Evolutionary conservation across 225 moss, liverwort and hornwort genomes (phyloP).

Genomic region (Polytrichum formosum): DNA sequence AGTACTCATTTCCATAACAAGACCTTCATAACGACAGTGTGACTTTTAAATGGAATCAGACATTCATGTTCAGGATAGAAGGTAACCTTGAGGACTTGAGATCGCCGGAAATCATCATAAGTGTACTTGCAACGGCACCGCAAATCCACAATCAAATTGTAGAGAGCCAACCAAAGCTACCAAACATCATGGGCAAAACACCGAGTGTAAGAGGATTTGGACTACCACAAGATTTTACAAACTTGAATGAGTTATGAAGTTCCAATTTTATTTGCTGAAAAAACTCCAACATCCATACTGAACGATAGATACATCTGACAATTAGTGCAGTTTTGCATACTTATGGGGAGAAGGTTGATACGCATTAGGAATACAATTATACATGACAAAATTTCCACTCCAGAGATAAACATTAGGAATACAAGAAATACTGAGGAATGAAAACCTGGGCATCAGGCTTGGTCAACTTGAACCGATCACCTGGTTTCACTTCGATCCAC

Average conservation of each 20-base stretch:
- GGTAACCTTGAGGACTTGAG: slow-evolving; percentile 72
- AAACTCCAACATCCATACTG: no score
- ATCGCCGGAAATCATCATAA: slow-evolving; percentile 64
- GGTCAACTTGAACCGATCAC: slow-evolving; percentile 69
- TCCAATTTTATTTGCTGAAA: no score
- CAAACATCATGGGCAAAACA: slow-evolving; percentile 2
- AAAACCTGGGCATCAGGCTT: slow-evolving; percentile 84
- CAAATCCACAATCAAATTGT: slow-evolving; percentile 77
- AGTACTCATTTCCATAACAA: background rate
- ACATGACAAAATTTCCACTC: no score
- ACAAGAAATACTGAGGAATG: background rate
- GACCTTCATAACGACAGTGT: background rate
- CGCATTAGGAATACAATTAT: no score
- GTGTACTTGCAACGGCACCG: slow-evolving; percentile 83
- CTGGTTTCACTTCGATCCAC: slow-evolving; percentile 62
- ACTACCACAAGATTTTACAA: no score
- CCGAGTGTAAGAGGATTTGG: no score
- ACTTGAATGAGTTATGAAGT: no score
- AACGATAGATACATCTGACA: no score
- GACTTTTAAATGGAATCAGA: no score
- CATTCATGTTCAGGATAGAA: background rate
- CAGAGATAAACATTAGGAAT: no score
- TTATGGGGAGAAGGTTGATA: no score
- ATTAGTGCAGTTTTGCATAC: no score
- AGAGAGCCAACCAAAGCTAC: slow-evolving; percentile 81